These are phyloP conservation scores for Lactuca sativa DNA, from an alignment of 129 eudicot genomes.

Conservation along the genomic window DNA sequence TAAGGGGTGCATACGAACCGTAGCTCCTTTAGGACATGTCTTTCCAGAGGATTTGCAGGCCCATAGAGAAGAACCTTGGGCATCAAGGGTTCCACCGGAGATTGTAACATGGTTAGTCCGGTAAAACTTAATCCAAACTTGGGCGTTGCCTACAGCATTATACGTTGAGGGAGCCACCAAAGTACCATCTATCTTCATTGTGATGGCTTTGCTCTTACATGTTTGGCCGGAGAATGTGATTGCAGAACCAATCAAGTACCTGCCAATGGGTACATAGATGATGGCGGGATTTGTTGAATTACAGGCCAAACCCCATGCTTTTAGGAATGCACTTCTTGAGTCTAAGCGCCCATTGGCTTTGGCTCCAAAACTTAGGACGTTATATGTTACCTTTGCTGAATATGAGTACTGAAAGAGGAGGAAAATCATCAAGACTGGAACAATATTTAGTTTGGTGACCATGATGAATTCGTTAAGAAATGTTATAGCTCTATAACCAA, in stretches of 20 bases:
- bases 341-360: background rate
- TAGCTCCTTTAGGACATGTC: too few species aligned
- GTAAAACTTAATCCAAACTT: slow-evolving; percentile 6
- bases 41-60: background rate
- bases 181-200: slow-evolving; percentile 10
- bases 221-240: background rate
- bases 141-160: background rate
- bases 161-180: slow-evolving; percentile 4
- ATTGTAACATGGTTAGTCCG: background rate
- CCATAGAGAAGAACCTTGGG: background rate
- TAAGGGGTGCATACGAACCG: too few species aligned
- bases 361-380: background rate
- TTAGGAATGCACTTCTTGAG: background rate
- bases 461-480: too few species aligned
- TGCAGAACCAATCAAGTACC: background rate
- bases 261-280: background rate
- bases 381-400: background rate
- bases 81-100: slow-evolving; percentile 1
- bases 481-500: too few species aligned
- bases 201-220: background rate
- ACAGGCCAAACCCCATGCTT: slow-evolving; percentile 2
- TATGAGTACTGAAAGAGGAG: background rate
- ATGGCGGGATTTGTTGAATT: background rate
- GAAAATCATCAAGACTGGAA: too few species aligned
- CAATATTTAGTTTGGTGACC: too few species aligned